These are phyloP conservation scores for Salvia miltiorrhiza DNA, from an alignment of 257 asterid genomes.

Conservation along the genomic window DNA sequence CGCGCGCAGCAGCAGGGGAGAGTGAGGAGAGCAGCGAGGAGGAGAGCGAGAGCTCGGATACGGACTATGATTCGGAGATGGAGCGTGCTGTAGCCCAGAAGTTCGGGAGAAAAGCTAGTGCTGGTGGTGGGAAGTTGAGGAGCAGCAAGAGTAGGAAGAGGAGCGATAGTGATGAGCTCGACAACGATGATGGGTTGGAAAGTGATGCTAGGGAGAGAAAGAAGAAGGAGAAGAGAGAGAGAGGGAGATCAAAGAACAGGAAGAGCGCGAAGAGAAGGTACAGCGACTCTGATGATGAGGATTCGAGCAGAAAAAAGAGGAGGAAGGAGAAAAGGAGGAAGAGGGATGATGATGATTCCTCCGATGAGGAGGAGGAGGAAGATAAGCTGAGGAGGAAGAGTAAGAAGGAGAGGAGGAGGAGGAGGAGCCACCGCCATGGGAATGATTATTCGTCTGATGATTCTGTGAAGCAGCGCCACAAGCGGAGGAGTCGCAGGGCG, in stretches of 20 bases:
- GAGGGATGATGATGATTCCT: constrained; percentile 45
- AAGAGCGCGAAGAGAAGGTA: constrained; percentile 49
- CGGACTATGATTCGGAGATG: constrained; percentile 76
- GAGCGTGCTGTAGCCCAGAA: constrained; percentile 63
- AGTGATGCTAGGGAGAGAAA: constrained; percentile 29
- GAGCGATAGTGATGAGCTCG: constrained; percentile 38
- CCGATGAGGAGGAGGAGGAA: constrained; percentile 42
- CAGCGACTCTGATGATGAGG: constrained; percentile 43
- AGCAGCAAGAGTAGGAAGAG: constrained; percentile 32
- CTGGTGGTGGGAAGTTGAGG: constrained; percentile 22
- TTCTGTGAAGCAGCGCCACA: constrained; percentile 44
- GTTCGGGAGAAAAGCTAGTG: constrained; percentile 37
- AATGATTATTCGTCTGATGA: constrained; percentile 56
- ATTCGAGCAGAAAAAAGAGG: constrained; percentile 52
- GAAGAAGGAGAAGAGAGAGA: constrained; percentile 38
- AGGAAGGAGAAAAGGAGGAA: constrained; percentile 40
- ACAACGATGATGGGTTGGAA: constrained; percentile 23
- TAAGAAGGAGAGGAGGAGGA: constrained; percentile 62
- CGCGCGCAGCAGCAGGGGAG: constrained; percentile 15
- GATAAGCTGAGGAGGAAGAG: constrained; percentile 43
- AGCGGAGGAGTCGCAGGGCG: constrained; percentile 54
- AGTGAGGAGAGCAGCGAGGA: constrained; percentile 53
- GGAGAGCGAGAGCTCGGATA: constrained; percentile 73
- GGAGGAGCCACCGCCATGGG: constrained; percentile 50
- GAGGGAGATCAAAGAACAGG: constrained; percentile 62